Conservation (phyloP, 1,284 basidiomycete genomes). For the Golubevia sp. region DNA sequence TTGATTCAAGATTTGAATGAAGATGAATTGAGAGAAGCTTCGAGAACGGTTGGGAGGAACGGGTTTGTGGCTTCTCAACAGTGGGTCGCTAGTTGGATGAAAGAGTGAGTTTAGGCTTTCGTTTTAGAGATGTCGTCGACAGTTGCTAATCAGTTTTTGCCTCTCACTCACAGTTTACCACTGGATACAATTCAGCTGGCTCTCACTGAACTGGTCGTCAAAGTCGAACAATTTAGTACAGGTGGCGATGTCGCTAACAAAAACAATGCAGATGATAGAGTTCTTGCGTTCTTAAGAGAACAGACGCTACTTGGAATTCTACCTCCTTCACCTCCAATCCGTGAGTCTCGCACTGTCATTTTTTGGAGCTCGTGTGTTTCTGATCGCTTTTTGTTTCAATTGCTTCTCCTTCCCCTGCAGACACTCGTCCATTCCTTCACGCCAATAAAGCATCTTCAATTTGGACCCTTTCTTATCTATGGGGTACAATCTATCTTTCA, state of each 20-base stretch:
- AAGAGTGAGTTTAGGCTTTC: slow-evolving; percentile 5
- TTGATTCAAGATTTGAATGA: slow-evolving; percentile 15
- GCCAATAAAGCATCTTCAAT: slow-evolving; percentile 32
- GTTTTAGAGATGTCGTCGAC: background rate
- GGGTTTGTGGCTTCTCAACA: slow-evolving; percentile 44
- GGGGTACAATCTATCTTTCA: slow-evolving; percentile 43
- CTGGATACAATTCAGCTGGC: slow-evolving; percentile 23
- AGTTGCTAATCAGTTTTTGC: background rate
- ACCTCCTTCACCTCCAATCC: slow-evolving; percentile 10
- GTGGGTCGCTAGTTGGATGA: slow-evolving; percentile 46
- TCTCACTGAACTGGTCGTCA: slow-evolving; percentile 28
- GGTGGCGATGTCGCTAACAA: slow-evolving; percentile 11
- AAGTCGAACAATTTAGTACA: slow-evolving; percentile 37
- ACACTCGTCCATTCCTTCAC: slow-evolving; percentile 35
- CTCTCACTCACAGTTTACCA: slow-evolving; percentile 11
- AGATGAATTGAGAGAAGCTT: slow-evolving; percentile 18
- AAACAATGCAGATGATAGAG: slow-evolving; percentile 30
- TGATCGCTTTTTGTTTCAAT: background rate
- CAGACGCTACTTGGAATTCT: slow-evolving; percentile 25
- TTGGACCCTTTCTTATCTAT: slow-evolving; percentile 50
- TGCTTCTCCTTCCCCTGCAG: slow-evolving; percentile 4
- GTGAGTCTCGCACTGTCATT: background rate
- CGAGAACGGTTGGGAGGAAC: slow-evolving; percentile 33
- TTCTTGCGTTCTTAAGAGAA: slow-evolving; percentile 43
- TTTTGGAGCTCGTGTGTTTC: background rate